A percentile compares a stretch with the other conserved stretches of the same genome.
Conservation (phyloP, 768 basidiomycete species). For the Tricholoma bakamatsutake region DNA sequence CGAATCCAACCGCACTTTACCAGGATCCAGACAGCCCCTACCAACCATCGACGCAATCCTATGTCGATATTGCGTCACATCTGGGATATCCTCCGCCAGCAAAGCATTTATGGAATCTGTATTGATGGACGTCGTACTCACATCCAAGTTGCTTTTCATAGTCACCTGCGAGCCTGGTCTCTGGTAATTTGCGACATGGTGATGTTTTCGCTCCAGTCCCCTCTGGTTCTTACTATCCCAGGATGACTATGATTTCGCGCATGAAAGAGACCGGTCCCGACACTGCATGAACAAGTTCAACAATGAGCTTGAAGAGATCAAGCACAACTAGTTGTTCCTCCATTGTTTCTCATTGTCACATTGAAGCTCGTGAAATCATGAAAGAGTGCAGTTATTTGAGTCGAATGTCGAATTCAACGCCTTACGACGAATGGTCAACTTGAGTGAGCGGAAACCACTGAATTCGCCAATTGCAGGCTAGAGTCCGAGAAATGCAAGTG, state of each 20-base stretch:
- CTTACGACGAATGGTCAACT: neutral
- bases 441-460: neutral
- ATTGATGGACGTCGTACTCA: neutral
- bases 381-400: neutral
- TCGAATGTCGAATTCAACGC: neutral
- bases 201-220: neutral
- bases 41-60: neutral
- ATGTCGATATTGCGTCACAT: neutral
- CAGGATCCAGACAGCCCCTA: neutral
- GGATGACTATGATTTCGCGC: neutral
- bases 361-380: neutral
- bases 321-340: neutral
- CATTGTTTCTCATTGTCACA: neutral
- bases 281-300: neutral
- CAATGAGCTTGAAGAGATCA: neutral
- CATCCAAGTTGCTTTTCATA: neutral
- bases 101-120: neutral
- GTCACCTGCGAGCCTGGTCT: neutral
- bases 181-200: neutral
- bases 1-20: neutral
- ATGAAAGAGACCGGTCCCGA: neutral
- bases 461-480: no score
- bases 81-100: neutral
- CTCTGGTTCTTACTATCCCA: neutral
- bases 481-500: no score